Evolutionary conservation across 116 monocot species (phyloP), one percentile per base, ranked within the genome.

Genomic region (Cymodocea nodosa): DNA sequence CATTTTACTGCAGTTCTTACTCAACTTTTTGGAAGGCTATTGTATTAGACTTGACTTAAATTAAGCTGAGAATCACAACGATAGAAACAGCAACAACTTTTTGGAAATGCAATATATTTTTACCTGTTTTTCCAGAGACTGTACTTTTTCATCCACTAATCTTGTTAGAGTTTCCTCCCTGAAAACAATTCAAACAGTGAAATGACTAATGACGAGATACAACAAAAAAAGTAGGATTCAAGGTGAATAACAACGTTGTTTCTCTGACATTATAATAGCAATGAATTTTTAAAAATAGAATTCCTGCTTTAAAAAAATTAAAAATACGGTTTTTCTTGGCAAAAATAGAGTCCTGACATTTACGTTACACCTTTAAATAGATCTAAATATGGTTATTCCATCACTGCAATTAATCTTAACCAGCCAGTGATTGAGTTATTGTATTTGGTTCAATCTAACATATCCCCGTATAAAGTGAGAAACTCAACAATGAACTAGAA

Each of bases 71-170:
- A 23, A 60, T 35, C 35, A 19, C 19, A 62, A 44, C 12, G 22
- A 10, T 1, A 24, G 22, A 18, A 23, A 57, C 20, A 57, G 22
- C 61, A 35, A 62, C 7, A 37, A 36, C 37, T 6, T 17, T 36
- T 36, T 17, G 36, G 20, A 54, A n/a, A 54, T 18, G 17, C 20
- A 54, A 54, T 18, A 17, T 36, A 39, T 6, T 62, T 7, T 62
- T 7, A 62, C 39, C 35, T 62, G 35, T 37, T 62, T 25, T 35
- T 62, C 62, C 7, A 37, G 18, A 16, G 62, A 1, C 25, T 37
- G 62, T 62, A 62, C 36, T 62, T 62, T 62, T 7, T 62, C 62
- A 62, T 62, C 36, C n/a, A 25, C 62, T 35, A 62, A 62, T 39
- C 17, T 62, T 39, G 36, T 37, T 37, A n/a, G n/a, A 62, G 36